Base-by-base conservation (phyloP, 2,329 filamentous ascomycete species). In the Epichloe festucae region DNA sequence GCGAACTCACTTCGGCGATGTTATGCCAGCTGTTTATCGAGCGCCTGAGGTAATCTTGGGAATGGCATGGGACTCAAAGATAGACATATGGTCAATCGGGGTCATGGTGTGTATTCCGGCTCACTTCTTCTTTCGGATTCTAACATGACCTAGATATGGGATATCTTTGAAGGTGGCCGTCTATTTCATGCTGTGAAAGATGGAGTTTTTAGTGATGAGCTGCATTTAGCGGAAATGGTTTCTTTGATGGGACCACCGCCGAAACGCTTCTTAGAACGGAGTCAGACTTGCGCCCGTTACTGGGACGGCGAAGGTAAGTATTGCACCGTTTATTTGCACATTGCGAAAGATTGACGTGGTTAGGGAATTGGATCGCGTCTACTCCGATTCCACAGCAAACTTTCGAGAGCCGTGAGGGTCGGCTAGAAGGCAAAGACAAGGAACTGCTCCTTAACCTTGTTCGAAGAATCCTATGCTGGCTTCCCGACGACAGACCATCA, bases 71-170 rank as follows among this genome's bases (percentile, higher is more conserved):
- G 56, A 57, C 15, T 60, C 59, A 27, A 65, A 63, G 53, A 58
- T 68, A 34, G 66, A 67, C 46, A 61, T 68, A 1, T 68, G 66
- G 66, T 64, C 63, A 48, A 52, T 65, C 46, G 62, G 58, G n/a
- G 55, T 61, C 15, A 61, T 65, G 60, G 62, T 63, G 39, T 51
- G 59, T 53, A 44, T 52, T 49, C 15, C 48, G 15, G 40, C n/a
- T 42, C 11, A 8, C 3, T 3, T 46, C n/a, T 7, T 44, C 21
- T 15, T 46, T 31, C 5, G 14, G 5, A 39, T 11, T 4, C 38
- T n/a, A 50, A 47, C 36, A 11, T 35, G 1, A 36, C 12, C 17
- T 27, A 66, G 63, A 55, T 64, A 35, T 65, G 62, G 65, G 63
- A 66, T 50, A 46, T 65, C 7, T 59, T 64, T n/a, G 62, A 67